phyloP scores from a whole-genome alignment of 1,284 basidiomycete species.

The Moesziomyces parantarcticus region DNA sequence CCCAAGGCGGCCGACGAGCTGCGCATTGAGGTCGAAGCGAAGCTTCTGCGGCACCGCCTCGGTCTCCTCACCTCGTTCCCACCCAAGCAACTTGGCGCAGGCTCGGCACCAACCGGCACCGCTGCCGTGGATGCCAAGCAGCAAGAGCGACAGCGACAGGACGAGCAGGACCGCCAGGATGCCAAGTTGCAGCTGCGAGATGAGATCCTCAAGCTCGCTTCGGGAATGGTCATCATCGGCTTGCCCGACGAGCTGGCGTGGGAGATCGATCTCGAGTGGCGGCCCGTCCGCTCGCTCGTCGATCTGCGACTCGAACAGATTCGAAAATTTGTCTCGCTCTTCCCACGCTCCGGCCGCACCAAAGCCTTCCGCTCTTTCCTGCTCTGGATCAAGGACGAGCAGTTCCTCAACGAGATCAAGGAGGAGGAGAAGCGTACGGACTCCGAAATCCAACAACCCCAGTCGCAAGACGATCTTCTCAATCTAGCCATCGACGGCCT shows the following conservation, averaged over 20 bases:
- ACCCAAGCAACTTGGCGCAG: conserved; percentile 15
- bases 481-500: conserved; percentile 71
- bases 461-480: conserved; percentile 49
- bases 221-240: conserved; percentile 78
- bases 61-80: conserved; percentile 52
- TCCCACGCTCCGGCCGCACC: conserved; percentile 72
- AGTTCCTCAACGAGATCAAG: conserved; percentile 44
- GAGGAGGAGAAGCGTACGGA: conserved; percentile 44
- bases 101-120: conserved; percentile 34
- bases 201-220: conserved; percentile 78
- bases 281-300: conserved; percentile 77
- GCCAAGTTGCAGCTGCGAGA: conserved; percentile 72
- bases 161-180: conserved; percentile 18
- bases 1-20: conserved; percentile 54
- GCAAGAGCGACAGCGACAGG: conserved; percentile 24
- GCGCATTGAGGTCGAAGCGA: conserved; percentile 55
- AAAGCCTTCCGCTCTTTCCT: conserved; percentile 50
- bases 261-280: conserved; percentile 81
- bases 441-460: conserved; percentile 26
- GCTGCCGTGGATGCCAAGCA: conserved; percentile 30
- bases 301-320: conserved; percentile 77
- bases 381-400: conserved; percentile 53
- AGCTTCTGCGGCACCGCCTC: conserved; percentile 53
- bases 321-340: conserved; percentile 76
- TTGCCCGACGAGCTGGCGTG: conserved; percentile 84